phyloP scores from a whole-genome alignment of 768 basidiomycete species.

The Podaxis pistillaris region DNA sequence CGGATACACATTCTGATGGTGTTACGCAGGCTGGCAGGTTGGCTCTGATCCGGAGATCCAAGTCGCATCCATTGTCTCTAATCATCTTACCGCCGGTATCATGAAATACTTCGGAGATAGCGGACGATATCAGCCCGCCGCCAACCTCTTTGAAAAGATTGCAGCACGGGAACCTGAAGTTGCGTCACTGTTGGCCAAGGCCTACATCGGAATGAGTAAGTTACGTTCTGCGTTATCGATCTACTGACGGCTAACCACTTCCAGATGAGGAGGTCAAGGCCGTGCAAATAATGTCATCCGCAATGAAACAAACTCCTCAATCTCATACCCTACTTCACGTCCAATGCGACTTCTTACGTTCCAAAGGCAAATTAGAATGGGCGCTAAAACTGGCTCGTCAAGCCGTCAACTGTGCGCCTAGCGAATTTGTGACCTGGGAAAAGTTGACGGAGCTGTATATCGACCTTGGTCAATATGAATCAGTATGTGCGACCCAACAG shows the following conservation, averaged over 20 bases:
- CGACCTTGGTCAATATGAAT: slow-evolving; percentile 84
- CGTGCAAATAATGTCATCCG: slow-evolving; percentile 85
- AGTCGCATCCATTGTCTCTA: slow-evolving; percentile 94
- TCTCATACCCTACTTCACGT: slow-evolving; percentile 93
- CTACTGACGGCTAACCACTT: background rate
- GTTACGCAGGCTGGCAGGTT: slow-evolving; percentile 85
- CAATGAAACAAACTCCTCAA: slow-evolving; percentile 83
- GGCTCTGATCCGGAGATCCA: slow-evolving; percentile 99
- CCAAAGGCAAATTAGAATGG: slow-evolving; percentile 84
- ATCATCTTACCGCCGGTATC: slow-evolving; percentile 92
- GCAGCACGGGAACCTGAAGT: slow-evolving; percentile 87
- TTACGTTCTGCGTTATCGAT: slow-evolving; percentile 14
- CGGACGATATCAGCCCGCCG: slow-evolving; percentile 81
- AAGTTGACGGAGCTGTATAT: slow-evolving; percentile 96
- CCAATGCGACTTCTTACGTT: slow-evolving; percentile 91
- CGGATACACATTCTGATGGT: background rate
- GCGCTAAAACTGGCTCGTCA: slow-evolving; percentile 89
- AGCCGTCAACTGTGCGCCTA: slow-evolving; percentile 97
- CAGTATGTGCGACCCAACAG: slow-evolving; percentile 34
- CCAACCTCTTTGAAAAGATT: slow-evolving; percentile 93
- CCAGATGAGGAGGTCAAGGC: slow-evolving; percentile 98
- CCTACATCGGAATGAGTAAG: slow-evolving; percentile 98
- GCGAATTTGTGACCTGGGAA: slow-evolving; percentile 99
- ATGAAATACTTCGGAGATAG: slow-evolving; percentile 97
- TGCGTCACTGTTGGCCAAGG: slow-evolving; percentile 78